Percentiles rank a stretch among this genome's conserved stretches.
Conservation (phyloP, 2,329 filamentous ascomycete genomes). For the Claviceps humidiphila region DNA sequence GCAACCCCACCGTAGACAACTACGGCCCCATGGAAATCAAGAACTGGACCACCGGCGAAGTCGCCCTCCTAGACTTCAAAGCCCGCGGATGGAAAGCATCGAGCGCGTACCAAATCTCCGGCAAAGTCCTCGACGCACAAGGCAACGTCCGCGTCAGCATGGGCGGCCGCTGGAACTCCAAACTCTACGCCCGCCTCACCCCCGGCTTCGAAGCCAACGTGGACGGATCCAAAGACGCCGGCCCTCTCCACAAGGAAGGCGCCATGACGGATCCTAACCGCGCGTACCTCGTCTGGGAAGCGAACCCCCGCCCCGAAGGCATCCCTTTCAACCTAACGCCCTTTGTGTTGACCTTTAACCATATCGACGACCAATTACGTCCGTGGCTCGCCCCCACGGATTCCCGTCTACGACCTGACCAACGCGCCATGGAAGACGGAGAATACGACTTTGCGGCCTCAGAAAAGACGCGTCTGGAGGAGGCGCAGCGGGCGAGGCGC, state of each 20-base stretch:
- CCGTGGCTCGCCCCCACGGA: slow-evolving; percentile 81
- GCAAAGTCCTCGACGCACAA: slow-evolving; percentile 67
- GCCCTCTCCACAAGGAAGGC: slow-evolving; percentile 29
- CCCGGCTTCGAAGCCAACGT: slow-evolving; percentile 74
- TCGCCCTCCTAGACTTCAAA: slow-evolving; percentile 86
- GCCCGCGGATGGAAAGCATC: slow-evolving; percentile 89
- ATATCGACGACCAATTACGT: slow-evolving; percentile 68
- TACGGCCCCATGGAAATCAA: slow-evolving; percentile 95
- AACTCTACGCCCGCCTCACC: slow-evolving; percentile 85
- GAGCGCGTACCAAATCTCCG: slow-evolving; percentile 76
- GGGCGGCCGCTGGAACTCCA: slow-evolving; percentile 93
- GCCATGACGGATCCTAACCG: slow-evolving; percentile 53
- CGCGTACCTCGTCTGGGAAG: slow-evolving; percentile 89
- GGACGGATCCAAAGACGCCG: slow-evolving; percentile 36
- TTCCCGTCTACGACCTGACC: slow-evolving; percentile 82
- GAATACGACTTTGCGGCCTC: slow-evolving; percentile 84
- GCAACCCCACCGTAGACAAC: slow-evolving; percentile 93
- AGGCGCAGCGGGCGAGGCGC: slow-evolving; percentile 71
- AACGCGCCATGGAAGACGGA: slow-evolving; percentile 97
- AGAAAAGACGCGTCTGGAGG: slow-evolving; percentile 90
- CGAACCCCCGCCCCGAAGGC: slow-evolving; percentile 62
- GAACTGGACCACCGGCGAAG: slow-evolving; percentile 91
- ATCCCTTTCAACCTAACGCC: slow-evolving; percentile 97
- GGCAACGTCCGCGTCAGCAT: slow-evolving; percentile 81
- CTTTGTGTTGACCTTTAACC: slow-evolving; percentile 89